These are phyloP conservation scores for Zalaria sp. DNA, from an alignment of 2,329 filamentous ascomycete species.

Conservation along the genomic window DNA sequence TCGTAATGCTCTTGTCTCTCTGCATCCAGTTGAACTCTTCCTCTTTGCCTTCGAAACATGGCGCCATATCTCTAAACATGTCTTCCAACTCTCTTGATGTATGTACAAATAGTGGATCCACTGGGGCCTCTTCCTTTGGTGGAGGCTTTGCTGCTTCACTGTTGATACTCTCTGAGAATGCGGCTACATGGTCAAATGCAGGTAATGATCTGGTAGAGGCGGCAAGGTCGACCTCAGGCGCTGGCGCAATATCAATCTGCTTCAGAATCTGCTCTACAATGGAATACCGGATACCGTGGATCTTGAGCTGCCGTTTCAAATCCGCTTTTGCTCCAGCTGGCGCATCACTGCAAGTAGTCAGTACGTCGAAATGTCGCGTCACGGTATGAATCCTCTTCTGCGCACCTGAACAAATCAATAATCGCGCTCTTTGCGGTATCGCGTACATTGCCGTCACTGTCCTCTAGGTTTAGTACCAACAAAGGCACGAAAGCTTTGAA, in stretches of 20 bases:
- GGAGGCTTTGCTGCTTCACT: slow-evolving; percentile 39
- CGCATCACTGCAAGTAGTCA: slow-evolving; percentile 43
- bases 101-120: slow-evolving; percentile 74
- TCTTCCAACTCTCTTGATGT: slow-evolving; percentile 82
- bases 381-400: neutral
- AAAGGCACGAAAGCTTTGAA: slow-evolving; percentile 74
- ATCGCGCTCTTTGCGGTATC: slow-evolving; percentile 72
- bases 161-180: slow-evolving; percentile 27
- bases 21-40: slow-evolving; percentile 83
- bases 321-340: slow-evolving; percentile 77
- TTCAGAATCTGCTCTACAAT: slow-evolving; percentile 73
- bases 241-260: slow-evolving; percentile 35
- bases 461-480: slow-evolving; percentile 76
- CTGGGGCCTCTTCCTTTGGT: slow-evolving; percentile 50
- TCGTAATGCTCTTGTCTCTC: slow-evolving; percentile 66
- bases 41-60: slow-evolving; percentile 75
- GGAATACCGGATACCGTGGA: slow-evolving; percentile 71
- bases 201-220: slow-evolving; percentile 28
- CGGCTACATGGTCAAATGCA: slow-evolving; percentile 27
- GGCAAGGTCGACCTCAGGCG: slow-evolving; percentile 16
- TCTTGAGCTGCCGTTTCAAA: slow-evolving; percentile 71
- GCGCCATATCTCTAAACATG: slow-evolving; percentile 66
- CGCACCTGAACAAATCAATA: slow-evolving; percentile 70
- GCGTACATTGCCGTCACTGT: slow-evolving; percentile 76
- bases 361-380: neutral